These are phyloP conservation scores for Penicillium sp. DNA, from an alignment of 2,329 filamentous ascomycete species.

Conservation along the genomic window DNA sequence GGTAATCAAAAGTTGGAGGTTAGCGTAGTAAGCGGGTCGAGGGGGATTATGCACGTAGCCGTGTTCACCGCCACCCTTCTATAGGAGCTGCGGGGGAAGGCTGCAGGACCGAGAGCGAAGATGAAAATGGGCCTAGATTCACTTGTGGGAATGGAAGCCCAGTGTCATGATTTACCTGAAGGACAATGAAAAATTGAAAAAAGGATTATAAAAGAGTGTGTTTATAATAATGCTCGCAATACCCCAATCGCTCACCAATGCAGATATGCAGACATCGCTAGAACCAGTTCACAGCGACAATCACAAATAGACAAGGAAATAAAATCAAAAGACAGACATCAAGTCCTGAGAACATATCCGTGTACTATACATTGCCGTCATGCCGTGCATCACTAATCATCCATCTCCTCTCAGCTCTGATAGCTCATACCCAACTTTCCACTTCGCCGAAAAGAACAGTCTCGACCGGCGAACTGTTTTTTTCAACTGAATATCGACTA, in stretches of 20 bases:
- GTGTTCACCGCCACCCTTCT: no score
- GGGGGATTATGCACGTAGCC: no score
- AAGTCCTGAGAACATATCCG: neutral
- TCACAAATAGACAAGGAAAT: neutral
- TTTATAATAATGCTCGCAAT: conserved; percentile 1
- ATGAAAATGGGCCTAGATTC: no score
- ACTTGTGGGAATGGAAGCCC: no score
- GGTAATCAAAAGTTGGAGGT: no score
- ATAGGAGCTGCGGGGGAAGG: no score
- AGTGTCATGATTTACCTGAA: no score
- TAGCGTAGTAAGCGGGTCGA: no score
- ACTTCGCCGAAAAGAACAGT: neutral
- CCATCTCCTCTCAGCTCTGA: neutral
- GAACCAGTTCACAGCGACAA: neutral
- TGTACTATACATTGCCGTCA: conserved; percentile 3
- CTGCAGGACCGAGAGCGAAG: no score
- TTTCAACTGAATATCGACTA: neutral
- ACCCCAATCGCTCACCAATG: conserved; percentile 4
- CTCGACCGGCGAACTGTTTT: neutral
- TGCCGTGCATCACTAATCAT: neutral
- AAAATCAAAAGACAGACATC: neutral
- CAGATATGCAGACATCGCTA: neutral
- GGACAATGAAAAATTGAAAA: no score
- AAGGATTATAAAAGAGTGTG: neutral
- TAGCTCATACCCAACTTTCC: neutral